A percentile compares a stretch with the other conserved stretches of the same genome.
These are phyloP conservation scores for Fusarium sp. DNA, from an alignment of 2,329 filamentous ascomycete species.

Conservation along the genomic window DNA sequence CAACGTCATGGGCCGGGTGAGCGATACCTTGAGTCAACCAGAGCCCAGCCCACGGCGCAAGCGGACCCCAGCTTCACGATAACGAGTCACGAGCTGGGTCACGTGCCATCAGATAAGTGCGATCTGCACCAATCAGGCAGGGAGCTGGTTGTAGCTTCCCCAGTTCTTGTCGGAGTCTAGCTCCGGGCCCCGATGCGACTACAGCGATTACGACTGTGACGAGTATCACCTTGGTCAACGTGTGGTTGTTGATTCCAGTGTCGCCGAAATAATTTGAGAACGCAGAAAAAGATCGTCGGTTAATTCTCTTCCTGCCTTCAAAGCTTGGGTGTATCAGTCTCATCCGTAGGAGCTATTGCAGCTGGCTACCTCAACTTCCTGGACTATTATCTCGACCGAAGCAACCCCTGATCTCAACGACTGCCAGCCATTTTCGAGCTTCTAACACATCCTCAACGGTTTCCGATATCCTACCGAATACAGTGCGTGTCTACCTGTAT, in stretches of 20 bases:
- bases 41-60: conserved; percentile 7
- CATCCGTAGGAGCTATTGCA: not conserved
- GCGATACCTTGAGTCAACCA: conserved; percentile 32
- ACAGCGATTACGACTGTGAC: conserved; percentile 19
- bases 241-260: not conserved
- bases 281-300: not conserved
- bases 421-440: conserved; percentile 4
- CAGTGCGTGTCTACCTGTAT: not conserved
- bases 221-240: conserved; percentile 15
- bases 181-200: conserved; percentile 37
- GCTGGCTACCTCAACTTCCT: not conserved
- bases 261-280: not conserved
- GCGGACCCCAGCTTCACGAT: conserved; percentile 22
- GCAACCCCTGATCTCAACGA: conserved; percentile 31
- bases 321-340: not conserved
- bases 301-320: not conserved
- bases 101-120: not conserved
- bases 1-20: conserved; percentile 37
- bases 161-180: conserved; percentile 23
- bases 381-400: conserved; percentile 7
- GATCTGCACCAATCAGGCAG: conserved; percentile 31
- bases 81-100: conserved; percentile 7
- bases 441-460: not conserved
- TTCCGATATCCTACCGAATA: not conserved
- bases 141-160: conserved; percentile 24